Base-by-base conservation (phyloP, 306 rosid genomes). In the Vigna hirtella region DNA sequence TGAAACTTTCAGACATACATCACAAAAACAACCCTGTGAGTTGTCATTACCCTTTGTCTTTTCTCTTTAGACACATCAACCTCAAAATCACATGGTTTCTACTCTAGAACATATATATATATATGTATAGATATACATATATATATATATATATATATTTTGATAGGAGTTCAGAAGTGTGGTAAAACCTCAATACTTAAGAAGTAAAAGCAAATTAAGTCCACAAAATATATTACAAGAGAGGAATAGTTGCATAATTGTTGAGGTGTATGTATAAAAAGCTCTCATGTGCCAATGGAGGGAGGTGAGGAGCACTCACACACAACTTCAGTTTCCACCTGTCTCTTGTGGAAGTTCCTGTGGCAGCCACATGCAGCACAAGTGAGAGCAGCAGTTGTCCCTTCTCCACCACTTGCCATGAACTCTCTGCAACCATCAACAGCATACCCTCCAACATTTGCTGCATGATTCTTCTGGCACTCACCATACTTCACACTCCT, bases 391-490 rank as follows among this genome's bases (percentile, higher is more conserved):
- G 47, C 89, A 17, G 17, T 68, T 52, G 95, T 81, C 0, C 92
- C 91, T 59, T 90, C 95, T 22, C 71, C 93, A 2, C 88, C 90
- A 26, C 91, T 81, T 0, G 96, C 97, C 94, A 94, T 88, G 86
- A 94, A 94, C 71, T 94, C 98, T 32, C 98, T 74, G 79, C 98
- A 94, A 8, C 98, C 98, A 11, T 94, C 98, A 4, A 94, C 92
- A 2, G 98, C 97, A 13, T 90, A 85, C 1, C 98, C 98, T 47
- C 98, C 97, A 0, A 93, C 91, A 1, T 87, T 87, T 0, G 97
- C 98, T 0, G 98, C 98, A 6, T 94, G 98, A 59, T 94, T 94
- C 95, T 92, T 94, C 67, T 94, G 98, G 66, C 98, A 94, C 89
- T 89, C 97, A 4, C 90, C 91, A 20, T 94, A 94, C 36, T 89